Conservation (phyloP, 148 eudicot genomes). For the Cornus controversa region DNA sequence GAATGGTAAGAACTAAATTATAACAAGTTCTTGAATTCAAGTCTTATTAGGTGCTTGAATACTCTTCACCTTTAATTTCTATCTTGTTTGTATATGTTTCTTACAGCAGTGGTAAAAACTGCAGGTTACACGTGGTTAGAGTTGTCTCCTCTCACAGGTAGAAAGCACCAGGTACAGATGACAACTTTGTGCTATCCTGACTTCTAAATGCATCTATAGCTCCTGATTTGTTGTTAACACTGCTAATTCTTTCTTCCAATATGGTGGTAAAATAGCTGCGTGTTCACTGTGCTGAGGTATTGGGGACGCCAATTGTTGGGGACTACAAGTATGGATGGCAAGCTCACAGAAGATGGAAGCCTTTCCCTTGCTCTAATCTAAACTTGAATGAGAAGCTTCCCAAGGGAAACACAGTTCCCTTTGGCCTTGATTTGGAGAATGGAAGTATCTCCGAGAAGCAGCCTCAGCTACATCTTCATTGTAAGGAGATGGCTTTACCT, state of each 20-base stretch:
- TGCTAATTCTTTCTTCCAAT: constrained; percentile 6
- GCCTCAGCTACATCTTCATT: constrained; percentile 75
- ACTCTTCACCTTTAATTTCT: background rate
- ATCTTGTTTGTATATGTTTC: background rate
- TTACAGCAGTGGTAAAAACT: constrained; percentile 14
- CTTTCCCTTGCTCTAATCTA: constrained; percentile 12
- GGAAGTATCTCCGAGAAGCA: constrained; percentile 76
- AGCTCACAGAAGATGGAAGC: constrained; percentile 67
- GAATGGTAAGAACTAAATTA: background rate
- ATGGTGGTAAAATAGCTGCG: constrained; percentile 57
- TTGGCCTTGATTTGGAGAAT: constrained; percentile 42
- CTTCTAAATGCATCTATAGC: background rate
- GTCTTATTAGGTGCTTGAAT: background rate
- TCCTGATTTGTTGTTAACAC: background rate
- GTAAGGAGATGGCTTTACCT: constrained; percentile 79
- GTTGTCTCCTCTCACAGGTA: constrained; percentile 81
- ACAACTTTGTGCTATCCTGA: background rate
- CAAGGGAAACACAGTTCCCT: constrained; percentile 15
- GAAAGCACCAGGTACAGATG: constrained; percentile 87
- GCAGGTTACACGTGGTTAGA: constrained; percentile 92
- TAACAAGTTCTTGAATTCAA: background rate
- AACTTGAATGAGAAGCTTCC: constrained; percentile 15
- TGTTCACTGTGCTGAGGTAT: constrained; percentile 93
- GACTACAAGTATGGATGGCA: constrained; percentile 97
- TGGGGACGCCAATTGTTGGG: constrained; percentile 94